Evolutionary conservation across 306 rosid species (phyloP).

Genomic region (Morella rubra): DNA sequence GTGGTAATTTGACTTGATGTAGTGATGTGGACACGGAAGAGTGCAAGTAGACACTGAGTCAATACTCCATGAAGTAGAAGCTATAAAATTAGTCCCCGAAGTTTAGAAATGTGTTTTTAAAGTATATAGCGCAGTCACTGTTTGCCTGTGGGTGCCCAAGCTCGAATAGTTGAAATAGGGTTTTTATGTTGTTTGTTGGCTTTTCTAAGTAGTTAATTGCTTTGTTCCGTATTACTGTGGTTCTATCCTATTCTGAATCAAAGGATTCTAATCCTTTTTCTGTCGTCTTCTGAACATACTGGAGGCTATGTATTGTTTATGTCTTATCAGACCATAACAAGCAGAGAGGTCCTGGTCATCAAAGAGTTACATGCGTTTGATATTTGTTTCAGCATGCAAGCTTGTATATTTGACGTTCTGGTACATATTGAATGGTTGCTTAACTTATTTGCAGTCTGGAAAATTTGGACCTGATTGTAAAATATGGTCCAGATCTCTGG

Average conservation of each 20-base stretch:
- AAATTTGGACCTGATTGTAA: slow-evolving; percentile 77
- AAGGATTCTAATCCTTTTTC: background rate
- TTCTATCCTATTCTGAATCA: background rate
- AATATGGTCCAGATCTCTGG: slow-evolving; percentile 89
- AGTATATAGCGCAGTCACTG: background rate
- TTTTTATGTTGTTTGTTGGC: background rate
- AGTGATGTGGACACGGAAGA: background rate
- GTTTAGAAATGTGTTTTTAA: background rate
- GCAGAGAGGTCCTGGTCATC: slow-evolving; percentile 4
- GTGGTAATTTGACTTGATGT: background rate
- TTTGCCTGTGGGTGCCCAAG: background rate
- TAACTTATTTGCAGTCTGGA: slow-evolving; percentile 59
- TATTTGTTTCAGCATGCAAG: background rate
- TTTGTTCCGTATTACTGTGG: background rate
- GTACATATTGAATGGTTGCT: slow-evolving; percentile 19
- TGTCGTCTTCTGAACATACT: background rate
- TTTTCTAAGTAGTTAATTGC: background rate
- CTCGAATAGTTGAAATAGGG: background rate
- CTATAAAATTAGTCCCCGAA: background rate
- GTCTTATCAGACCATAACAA: slow-evolving; percentile 4
- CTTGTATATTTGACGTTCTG: background rate
- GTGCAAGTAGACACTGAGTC: background rate
- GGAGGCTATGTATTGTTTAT: background rate
- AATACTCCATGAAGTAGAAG: background rate
- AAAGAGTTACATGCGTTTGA: slow-evolving; percentile 4